Percentiles rank a stretch among this genome's conserved stretches.
Evolutionary conservation across 352 stramenopile species (phyloP).

Genomic region (Saprolegnia parasitica): DNA sequence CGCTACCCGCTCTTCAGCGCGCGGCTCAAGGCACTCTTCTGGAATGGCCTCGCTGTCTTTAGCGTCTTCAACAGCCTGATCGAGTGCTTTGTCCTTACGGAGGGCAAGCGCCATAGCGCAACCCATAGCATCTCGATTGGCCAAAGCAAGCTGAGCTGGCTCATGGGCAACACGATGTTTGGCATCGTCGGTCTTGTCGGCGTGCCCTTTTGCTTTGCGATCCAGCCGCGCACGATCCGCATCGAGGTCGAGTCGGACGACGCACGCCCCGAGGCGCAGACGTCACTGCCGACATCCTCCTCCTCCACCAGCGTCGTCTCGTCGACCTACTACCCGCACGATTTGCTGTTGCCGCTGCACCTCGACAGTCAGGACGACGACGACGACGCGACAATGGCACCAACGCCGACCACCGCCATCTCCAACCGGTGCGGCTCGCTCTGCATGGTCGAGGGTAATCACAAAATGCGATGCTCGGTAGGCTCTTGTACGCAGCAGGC

Average conservation of each 20-base stretch:
- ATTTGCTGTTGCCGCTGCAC: not conserved
- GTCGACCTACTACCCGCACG: not conserved
- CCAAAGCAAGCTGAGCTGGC: conserved; percentile 40
- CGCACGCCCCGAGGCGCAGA: not conserved
- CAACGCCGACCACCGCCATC: not conserved
- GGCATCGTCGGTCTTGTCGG: conserved; percentile 56
- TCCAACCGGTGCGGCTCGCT: not conserved
- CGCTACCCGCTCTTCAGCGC: conserved; percentile 47
- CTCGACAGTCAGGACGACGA: not conserved
- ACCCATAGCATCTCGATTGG: conserved; percentile 5
- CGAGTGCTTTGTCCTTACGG: conserved; percentile 67
- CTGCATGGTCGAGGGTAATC: not conserved
- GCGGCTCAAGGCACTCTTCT: conserved; percentile 38
- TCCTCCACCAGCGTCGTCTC: not conserved
- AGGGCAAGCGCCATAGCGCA: conserved; percentile 24
- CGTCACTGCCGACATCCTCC: not conserved
- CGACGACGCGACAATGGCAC: not conserved
- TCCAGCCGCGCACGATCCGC: conserved; percentile 41
- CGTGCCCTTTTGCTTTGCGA: conserved; percentile 65
- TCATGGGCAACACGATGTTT: conserved; percentile 77
- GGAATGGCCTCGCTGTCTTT: conserved; percentile 44
- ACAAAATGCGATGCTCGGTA: not conserved
- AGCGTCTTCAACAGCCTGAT: conserved; percentile 49
- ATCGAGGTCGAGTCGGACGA: conserved; percentile 30
- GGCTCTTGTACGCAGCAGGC: not conserved